These are phyloP conservation scores for Thermothelomyces thermophilus DNA, from an alignment of 2,329 filamentous ascomycete genomes.

Conservation along the genomic window DNA sequence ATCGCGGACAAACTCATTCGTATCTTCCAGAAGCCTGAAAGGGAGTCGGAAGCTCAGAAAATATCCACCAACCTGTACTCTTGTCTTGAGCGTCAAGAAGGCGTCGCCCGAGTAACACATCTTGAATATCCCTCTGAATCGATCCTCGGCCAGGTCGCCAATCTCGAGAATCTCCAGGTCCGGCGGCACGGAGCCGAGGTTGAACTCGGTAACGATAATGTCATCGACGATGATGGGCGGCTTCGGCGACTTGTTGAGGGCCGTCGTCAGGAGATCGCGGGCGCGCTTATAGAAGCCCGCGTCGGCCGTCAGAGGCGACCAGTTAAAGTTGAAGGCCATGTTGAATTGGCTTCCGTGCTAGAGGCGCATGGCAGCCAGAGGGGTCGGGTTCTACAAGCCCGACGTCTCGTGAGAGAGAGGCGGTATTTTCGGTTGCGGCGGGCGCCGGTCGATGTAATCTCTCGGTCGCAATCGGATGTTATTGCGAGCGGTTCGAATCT, in stretches of 20 bases:
- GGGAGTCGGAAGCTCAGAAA: constrained; percentile 13
- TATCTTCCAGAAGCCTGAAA: background rate
- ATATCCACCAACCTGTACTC: constrained; percentile 67
- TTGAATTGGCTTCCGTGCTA: constrained; percentile 39
- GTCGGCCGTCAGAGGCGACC: constrained; percentile 96
- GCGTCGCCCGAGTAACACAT: constrained; percentile 98
- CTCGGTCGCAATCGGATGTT: constrained; percentile 2
- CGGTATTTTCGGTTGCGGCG: background rate
- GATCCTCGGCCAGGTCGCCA: constrained; percentile 91
- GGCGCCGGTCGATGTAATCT: background rate
- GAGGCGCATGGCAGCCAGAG: constrained; percentile 22
- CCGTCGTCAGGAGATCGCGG: constrained; percentile 87
- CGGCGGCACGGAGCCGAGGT: constrained; percentile 88
- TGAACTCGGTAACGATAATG: constrained; percentile 96
- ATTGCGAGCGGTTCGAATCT: background rate
- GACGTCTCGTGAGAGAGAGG: constrained; percentile 4
- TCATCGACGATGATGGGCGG: constrained; percentile 99
- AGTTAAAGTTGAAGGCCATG: constrained; percentile 99
- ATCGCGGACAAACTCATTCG: too few species aligned
- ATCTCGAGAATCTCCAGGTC: constrained; percentile 97
- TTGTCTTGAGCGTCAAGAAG: constrained; percentile 87
- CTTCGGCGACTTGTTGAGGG: constrained; percentile 95
- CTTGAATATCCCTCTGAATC: constrained; percentile 97
- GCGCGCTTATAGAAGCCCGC: constrained; percentile 84
- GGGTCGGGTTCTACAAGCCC: constrained; percentile 15